Evolutionary conservation across 1,284 basidiomycete genomes (phyloP).

Genomic region (Microbotryum violaceum): DNA sequence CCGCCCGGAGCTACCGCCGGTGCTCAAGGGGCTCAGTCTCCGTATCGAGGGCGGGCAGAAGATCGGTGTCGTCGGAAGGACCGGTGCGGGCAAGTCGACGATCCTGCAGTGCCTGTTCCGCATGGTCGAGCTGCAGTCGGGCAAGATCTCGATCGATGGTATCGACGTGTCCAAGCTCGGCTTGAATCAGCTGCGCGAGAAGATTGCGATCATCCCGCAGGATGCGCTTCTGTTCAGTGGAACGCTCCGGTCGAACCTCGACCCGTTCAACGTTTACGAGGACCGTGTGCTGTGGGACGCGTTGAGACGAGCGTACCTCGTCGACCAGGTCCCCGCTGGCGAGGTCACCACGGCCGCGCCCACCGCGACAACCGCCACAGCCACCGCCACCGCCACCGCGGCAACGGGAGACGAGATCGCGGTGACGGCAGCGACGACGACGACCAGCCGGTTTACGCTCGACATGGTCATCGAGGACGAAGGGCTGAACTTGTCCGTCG

Average conservation of each 20-base stretch:
- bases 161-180: slow-evolving; percentile 84
- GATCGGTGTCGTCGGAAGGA: slow-evolving; percentile 52
- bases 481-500: slow-evolving; percentile 63
- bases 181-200: slow-evolving; percentile 62
- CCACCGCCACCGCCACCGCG: too few relatives aligned
- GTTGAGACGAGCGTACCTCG: slow-evolving; percentile 35
- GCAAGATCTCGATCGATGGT: slow-evolving; percentile 75
- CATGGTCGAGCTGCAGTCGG: slow-evolving; percentile 74
- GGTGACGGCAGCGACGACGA: too few relatives aligned
- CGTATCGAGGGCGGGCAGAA: slow-evolving; percentile 64
- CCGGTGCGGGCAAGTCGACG: slow-evolving; percentile 61
- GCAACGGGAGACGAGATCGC: slow-evolving; percentile 34
- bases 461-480: slow-evolving; percentile 78
- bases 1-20: slow-evolving; percentile 71
- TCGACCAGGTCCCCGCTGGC: slow-evolving; percentile 22
- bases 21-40: slow-evolving; percentile 72
- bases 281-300: slow-evolving; percentile 47
- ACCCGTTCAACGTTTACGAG: slow-evolving; percentile 75
- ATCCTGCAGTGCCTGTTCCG: slow-evolving; percentile 73
- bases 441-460: slow-evolving; percentile 52
- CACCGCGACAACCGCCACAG: background rate
- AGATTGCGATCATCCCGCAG: slow-evolving; percentile 66
- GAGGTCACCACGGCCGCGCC: background rate
- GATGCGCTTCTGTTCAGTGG: slow-evolving; percentile 82
- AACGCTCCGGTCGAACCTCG: slow-evolving; percentile 74